Evolutionary conservation across 108 stramenopile species (phyloP).

Genomic region (Cyclostephanos tholiformis): DNA sequence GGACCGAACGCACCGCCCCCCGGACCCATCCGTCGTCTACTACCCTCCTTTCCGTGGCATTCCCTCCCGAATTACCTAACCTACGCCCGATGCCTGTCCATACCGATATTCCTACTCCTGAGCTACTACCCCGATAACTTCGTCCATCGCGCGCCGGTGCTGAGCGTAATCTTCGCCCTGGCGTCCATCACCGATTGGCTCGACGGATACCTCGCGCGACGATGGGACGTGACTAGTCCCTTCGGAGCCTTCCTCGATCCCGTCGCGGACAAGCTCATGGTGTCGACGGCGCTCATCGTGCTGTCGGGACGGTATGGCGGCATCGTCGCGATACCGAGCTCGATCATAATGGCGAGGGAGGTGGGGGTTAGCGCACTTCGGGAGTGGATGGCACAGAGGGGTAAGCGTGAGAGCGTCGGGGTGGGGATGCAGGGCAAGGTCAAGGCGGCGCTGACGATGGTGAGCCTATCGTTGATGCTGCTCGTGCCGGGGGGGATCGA

Average conservation of each 20-base stretch:
- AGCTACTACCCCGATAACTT: conserved; percentile 52
- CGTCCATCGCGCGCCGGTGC: conserved; percentile 29
- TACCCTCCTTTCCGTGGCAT: conserved; percentile 74
- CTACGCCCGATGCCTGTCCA: conserved; percentile 74
- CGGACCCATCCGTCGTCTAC: conserved; percentile 59
- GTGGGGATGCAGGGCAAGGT: conserved; percentile 88
- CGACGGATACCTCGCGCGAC: conserved; percentile 90
- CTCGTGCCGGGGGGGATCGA: conserved; percentile 54
- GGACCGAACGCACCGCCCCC: conserved; percentile 25
- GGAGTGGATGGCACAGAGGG: conserved; percentile 94
- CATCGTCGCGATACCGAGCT: conserved; percentile 71
- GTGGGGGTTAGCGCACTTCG: conserved; percentile 90
- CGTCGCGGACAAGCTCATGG: conserved; percentile 97
- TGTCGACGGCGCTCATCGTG: conserved; percentile 85
- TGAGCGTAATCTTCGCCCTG: conserved; percentile 57
- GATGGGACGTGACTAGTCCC: conserved; percentile 75
- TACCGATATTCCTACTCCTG: conserved; percentile 60
- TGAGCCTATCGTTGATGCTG: conserved; percentile 66
- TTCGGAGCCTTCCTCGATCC: conserved; percentile 98
- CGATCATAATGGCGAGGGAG: conserved; percentile 89
- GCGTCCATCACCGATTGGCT: conserved; percentile 89
- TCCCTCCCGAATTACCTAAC: conserved; percentile 75
- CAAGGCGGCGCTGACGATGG: conserved; percentile 87
- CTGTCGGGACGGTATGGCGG: conserved; percentile 78
- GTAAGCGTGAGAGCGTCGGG: conserved; percentile 80